These are phyloP conservation scores for Colletotrichum agaves DNA, from an alignment of 2,329 filamentous ascomycete genomes.

Conservation along the genomic window DNA sequence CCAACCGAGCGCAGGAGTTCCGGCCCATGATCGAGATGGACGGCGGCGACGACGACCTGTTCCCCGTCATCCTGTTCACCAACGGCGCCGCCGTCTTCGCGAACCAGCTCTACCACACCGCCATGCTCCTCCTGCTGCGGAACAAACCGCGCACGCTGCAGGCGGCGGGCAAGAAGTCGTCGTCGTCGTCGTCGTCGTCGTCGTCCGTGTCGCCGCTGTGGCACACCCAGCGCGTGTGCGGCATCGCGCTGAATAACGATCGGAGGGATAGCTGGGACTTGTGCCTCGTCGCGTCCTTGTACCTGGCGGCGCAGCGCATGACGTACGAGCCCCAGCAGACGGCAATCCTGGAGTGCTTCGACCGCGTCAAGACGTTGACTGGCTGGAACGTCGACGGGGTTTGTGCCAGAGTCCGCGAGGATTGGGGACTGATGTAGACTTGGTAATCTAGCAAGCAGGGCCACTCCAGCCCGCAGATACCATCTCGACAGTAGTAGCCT, in stretches of 20 bases:
- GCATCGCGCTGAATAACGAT: conserved; percentile 60
- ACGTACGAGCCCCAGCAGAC: conserved; percentile 60
- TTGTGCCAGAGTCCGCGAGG: conserved; percentile 41
- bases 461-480: too few species aligned
- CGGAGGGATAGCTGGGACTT: conserved; percentile 58
- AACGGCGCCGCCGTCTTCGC: conserved; percentile 56
- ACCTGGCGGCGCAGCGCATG: conserved; percentile 56
- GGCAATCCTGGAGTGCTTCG: conserved; percentile 52
- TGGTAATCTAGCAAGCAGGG: neutral
- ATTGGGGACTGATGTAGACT: conserved; percentile 40
- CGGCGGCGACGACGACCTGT: conserved; percentile 45
- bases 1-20: conserved; percentile 45
- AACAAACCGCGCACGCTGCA: conserved; percentile 58
- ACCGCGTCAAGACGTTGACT: conserved; percentile 51
- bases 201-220: conserved; percentile 55
- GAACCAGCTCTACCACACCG: conserved; percentile 67
- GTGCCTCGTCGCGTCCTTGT: conserved; percentile 57
- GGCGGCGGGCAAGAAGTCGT: conserved; percentile 45
- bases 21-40: conserved; percentile 49
- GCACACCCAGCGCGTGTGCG: conserved; percentile 61
- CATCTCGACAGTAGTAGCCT: neutral
- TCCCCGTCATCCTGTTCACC: conserved; percentile 51
- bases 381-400: conserved; percentile 51
- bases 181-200: conserved; percentile 5
- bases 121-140: conserved; percentile 62